Base-by-base conservation (phyloP, 2,329 filamentous ascomycete species). In the Drechslerella stenobrocha region DNA sequence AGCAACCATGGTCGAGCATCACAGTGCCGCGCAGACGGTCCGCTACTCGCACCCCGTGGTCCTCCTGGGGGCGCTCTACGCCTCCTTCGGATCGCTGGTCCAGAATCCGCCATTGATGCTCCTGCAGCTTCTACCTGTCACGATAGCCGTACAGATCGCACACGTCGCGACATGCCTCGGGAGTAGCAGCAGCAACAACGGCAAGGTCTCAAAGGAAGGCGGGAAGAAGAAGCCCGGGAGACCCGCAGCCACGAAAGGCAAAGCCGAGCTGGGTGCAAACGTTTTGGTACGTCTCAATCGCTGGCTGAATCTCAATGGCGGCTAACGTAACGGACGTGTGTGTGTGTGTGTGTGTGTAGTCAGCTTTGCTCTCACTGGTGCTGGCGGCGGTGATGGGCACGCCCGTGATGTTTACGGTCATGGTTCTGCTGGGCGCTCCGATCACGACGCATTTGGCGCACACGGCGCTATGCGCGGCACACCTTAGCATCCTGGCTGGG, bases 371-470 rank as follows among this genome's bases (percentile, higher is more conserved):
- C 60, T 86, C 88, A 5, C 82, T 92, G 28, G 76, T 84, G 45
- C 77, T 86, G 4, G 78, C 81, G 11, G 74, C 82, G 15, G 77
- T 77, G 3, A 71, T 76, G 50, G 75, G 82, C 65, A 79, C 84
- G 52, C 80, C 81, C 11, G 71, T 76, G 24, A 73, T 86, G 20
- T 80, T 86, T 75, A 75, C 84, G 42, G 77, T 85, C 34, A 82
- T 95, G 73, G 81, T 97, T 73, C 87, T 97, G 71, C 95, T 96
- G 77, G 93, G 93, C 74, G 93, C 92, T 5, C 93, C 93, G 0
- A 80, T 95, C 53, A 88, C 92, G 28, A 89, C 89, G 0, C 89
- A 96, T 76, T 79, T 87, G 51, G 75, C 80, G 2, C 87, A 95
- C 71, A 98, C 93, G 0, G 75, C 89, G 28, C 84, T 96, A 32